Evolutionary conservation across 768 basidiomycete genomes (phyloP), one percentile per base, ranked within the genome.

Genomic region (Tylopilus rubrobrunneus): DNA sequence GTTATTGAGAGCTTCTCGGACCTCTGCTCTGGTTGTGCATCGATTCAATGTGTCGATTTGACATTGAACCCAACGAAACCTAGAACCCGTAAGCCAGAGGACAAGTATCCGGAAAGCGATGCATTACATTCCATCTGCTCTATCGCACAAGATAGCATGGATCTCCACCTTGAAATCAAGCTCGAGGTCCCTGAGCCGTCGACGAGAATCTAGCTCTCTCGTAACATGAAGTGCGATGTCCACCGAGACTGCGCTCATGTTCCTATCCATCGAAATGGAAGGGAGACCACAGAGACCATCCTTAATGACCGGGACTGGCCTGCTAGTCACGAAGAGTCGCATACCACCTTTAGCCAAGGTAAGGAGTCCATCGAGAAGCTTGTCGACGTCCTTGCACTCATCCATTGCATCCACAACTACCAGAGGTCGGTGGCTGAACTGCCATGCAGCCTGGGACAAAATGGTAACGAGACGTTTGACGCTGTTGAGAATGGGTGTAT

Each of bases 351-450:
- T 55, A 64, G 63, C 54, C 14, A 64, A 9, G 2, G 14, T 57
- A 27, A 48, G 33, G 6, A 60, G 37, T 8, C 15, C 45, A 5
- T 17, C n/a, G 2, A 65, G 52, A 7, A 63, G 52, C 8, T 50
- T 45, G 7, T 58, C 48, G 2, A 48, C 21, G 1, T 46, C 51
- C 7, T 50, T 31, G 43, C 63, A 64, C 39, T 64, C 62, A 19
- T 65, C 62, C 11, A 62, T 41, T 11, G 63, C 62, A n/a, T 64
- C 63, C 1, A 64, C 40, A 5, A 64, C 40, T 2, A 56, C 31
- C 9, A 64, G 19, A 0, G 62, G 62, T 27, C 34, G 15, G 15
- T 36, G 29, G 7, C 4, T 27, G 36, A 43, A 49, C 7, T 14
- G 19, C 36, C 25, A 45, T 9, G 53, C 44, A 12, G 51, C 17